Conservation (phyloP, 2,329 filamentous ascomycete species). For the Bipolaris gigantea region DNA sequence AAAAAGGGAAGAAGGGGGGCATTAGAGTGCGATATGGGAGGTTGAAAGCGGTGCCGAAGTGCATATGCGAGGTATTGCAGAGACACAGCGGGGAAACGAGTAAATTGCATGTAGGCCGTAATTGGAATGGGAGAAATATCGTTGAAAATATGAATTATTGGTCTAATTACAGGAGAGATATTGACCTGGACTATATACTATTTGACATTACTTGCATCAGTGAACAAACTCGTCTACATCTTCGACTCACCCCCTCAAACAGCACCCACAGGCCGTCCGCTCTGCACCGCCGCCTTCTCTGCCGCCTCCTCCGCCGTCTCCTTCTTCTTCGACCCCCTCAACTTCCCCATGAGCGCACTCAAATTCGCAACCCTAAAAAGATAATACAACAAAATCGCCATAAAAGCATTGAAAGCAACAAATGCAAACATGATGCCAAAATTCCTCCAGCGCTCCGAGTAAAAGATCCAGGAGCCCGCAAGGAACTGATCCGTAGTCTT, state of each 20-base stretch:
- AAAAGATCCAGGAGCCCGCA: conserved; percentile 46
- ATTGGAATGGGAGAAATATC: too few species aligned
- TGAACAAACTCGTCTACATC: too few species aligned
- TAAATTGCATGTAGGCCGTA: too few species aligned
- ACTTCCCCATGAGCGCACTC: conserved; percentile 11
- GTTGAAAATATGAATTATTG: too few species aligned
- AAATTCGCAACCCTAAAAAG: conserved; percentile 38
- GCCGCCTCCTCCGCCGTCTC: conserved; percentile 16
- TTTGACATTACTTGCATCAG: too few species aligned
- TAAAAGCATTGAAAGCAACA: conserved; percentile 63
- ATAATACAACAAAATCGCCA: conserved; percentile 64
- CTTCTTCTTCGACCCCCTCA: conserved; percentile 26
- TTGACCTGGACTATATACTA: too few species aligned
- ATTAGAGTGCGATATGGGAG: too few species aligned
- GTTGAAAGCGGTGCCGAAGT: too few species aligned
- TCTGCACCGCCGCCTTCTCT: conserved; percentile 17
- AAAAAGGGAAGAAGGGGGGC: too few species aligned
- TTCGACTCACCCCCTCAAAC: neutral
- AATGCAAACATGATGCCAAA: conserved; percentile 71
- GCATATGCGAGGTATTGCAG: too few species aligned
- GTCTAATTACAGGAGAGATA: too few species aligned
- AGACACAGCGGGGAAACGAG: too few species aligned
- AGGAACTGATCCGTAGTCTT: conserved; percentile 54
- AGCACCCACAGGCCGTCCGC: conserved; percentile 14
- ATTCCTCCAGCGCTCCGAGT: conserved; percentile 62